phyloP scores from a whole-genome alignment of 257 asterid genomes.

The Echites panduratus region DNA sequence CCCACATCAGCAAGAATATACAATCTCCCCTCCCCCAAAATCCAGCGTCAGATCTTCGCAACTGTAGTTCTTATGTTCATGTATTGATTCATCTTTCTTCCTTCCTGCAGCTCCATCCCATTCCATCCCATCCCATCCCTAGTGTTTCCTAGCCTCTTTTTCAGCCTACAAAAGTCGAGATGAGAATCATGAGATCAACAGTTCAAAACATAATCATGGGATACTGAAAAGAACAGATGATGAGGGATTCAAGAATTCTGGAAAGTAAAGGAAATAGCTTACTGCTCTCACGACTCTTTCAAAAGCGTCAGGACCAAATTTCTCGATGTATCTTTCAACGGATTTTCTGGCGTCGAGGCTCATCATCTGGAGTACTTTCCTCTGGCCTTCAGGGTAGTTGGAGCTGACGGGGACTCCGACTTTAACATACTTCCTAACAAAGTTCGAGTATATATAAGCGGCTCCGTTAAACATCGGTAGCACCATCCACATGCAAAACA shows the following conservation, averaged over 20 bases:
- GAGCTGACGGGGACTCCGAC: constrained; percentile 52
- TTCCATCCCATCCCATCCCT: constrained; percentile 1
- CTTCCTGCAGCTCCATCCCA: no score
- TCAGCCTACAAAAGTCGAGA: constrained; percentile 73
- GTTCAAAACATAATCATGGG: background rate
- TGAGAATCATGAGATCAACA: no score
- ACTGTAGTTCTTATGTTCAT: background rate
- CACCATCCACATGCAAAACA: constrained; percentile 46
- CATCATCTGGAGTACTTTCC: constrained; percentile 83
- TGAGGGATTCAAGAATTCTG: no score
- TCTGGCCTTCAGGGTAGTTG: constrained; percentile 44
- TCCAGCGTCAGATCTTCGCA: background rate
- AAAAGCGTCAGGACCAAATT: constrained; percentile 65
- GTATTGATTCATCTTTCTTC: no score
- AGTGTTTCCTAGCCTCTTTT: constrained; percentile 71
- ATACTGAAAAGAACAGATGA: no score
- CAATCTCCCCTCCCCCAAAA: background rate
- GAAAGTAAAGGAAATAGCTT: constrained; percentile 2
- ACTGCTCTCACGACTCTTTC: constrained; percentile 76
- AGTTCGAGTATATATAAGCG: constrained; percentile 55
- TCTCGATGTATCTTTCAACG: constrained; percentile 65
- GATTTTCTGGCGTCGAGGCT: constrained; percentile 78
- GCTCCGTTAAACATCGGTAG: constrained; percentile 47
- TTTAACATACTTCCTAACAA: constrained; percentile 54
- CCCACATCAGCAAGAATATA: constrained; percentile 2